phyloP scores from a whole-genome alignment of 768 basidiomycete species.

The Trametes cubensis region DNA sequence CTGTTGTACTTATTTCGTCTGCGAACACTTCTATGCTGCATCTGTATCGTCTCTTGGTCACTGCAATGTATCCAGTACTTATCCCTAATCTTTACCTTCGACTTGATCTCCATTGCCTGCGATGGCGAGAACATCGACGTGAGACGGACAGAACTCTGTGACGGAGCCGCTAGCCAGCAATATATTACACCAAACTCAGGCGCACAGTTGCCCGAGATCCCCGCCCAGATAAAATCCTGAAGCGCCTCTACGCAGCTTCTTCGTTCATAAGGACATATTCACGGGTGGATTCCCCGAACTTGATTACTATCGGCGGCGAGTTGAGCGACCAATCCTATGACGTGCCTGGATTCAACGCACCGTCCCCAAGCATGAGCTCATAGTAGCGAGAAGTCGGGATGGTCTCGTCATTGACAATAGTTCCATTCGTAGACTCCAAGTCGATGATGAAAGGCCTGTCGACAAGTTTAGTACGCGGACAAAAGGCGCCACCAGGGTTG shows the following conservation, averaged over 20 bases:
- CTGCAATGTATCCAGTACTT: conserved; percentile 7
- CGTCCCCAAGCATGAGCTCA: conserved; percentile 78
- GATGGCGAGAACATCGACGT: not conserved
- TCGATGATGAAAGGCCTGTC: conserved; percentile 94
- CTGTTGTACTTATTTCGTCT: not conserved
- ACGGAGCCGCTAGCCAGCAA: not conserved
- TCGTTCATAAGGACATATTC: conserved; percentile 90
- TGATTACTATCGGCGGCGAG: conserved; percentile 65
- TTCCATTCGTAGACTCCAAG: conserved; percentile 97
- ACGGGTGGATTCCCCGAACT: conserved; percentile 77
- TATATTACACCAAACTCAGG: conserved; percentile 12
- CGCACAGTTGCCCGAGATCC: conserved; percentile 5
- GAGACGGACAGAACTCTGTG: not conserved
- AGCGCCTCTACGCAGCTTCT: conserved; percentile 46
- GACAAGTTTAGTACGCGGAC: not conserved
- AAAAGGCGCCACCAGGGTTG: not conserved
- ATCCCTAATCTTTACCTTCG: not conserved
- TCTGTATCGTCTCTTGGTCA: not conserved
- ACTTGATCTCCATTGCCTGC: no score
- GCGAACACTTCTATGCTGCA: not conserved
- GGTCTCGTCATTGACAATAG: conserved; percentile 82
- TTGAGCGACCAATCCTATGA: not conserved
- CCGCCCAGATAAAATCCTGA: not conserved
- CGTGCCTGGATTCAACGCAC: conserved; percentile 45
- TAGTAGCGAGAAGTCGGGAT: conserved; percentile 89